phyloP scores from a whole-genome alignment of 2,329 filamentous ascomycete genomes.

The Trichoderma oligosporum region DNA sequence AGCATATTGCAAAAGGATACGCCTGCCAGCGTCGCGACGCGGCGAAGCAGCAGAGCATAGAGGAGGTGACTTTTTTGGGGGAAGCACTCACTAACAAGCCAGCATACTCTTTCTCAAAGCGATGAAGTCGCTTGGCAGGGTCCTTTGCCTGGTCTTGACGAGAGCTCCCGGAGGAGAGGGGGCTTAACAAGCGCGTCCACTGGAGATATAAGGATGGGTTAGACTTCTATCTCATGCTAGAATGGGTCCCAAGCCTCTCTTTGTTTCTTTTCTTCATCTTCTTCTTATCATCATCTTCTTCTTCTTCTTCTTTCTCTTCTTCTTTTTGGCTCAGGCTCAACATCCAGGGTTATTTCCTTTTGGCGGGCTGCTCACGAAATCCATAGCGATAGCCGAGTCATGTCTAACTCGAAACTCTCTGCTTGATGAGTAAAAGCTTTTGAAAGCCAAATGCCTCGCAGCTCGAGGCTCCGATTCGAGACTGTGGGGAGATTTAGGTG shows the following conservation, averaged over 20 bases:
- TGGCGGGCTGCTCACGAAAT: constrained; percentile 47
- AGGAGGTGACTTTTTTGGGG: no score
- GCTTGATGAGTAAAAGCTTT: background rate
- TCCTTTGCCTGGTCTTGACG: constrained; percentile 60
- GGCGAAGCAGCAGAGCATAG: background rate
- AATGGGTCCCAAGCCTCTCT: no score
- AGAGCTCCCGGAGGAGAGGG: constrained; percentile 53
- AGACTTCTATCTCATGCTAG: background rate
- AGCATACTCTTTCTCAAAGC: constrained; percentile 64
- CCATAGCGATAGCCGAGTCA: constrained; percentile 50
- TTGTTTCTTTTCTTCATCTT: background rate
- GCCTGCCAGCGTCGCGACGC: background rate
- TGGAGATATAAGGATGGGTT: constrained; percentile 30
- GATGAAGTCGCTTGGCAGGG: constrained; percentile 59
- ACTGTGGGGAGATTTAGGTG: constrained; percentile 10
- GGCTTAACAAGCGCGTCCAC: constrained; percentile 66
- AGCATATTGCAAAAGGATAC: background rate
- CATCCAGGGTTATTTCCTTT: background rate
- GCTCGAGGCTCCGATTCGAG: background rate
- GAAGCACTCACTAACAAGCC: constrained; percentile 52
- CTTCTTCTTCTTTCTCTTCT: background rate
- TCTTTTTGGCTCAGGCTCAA: background rate
- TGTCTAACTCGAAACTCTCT: constrained; percentile 26
- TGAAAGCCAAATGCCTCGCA: constrained; percentile 13
- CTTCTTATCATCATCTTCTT: background rate